Evolutionary conservation across 331 rosid species (phyloP), one percentile per base, ranked within the genome.

Genomic region (Cydonia oblonga): DNA sequence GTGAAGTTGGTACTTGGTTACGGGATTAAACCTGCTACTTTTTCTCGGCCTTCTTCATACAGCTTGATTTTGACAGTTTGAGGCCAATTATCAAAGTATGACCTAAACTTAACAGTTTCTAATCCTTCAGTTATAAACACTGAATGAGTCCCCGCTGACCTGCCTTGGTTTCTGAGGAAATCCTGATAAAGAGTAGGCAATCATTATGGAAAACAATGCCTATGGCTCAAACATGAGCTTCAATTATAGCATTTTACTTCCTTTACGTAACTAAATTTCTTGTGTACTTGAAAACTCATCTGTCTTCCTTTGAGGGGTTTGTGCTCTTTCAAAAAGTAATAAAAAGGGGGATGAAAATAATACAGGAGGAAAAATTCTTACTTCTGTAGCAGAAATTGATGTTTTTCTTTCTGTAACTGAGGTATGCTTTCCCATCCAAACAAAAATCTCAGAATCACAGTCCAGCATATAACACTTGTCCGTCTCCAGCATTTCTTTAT

Each of bases 391-490:
- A 38, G 89, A 84, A 74, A 72, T 87, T 71, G 98, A 86, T 59
- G 83, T 89, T 87, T 88, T 90, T 81, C 96, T 84, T 85, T 93
- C 98, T 1, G 97, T 81, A 77, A 93, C 75, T 18, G 71, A 79
- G 70, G 96, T 87, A 42, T 87, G 96, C 74, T 83, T 90, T 81
- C 98, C 97, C 90, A 90, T 86, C 98, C 98, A 93, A 69, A 93
- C 87, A 79, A 84, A 93, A 60, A 89, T 85, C 76, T 93, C 97
- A 49, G 73, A 70, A 82, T 86, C 86, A 58, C 92, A 87, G 83
- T 93, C 98, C 84, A 93, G 76, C 97, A 93, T 87, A 81, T 87
- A 90, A 80, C 97, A 93, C 81, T 89, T 93, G 81, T 90, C 88
- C 16, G 90, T 73, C 90, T 89, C 95, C 19, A 93, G 91, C 88